phyloP scores from a whole-genome alignment of 2,329 filamentous ascomycete genomes.

The Epichloe baconii region DNA sequence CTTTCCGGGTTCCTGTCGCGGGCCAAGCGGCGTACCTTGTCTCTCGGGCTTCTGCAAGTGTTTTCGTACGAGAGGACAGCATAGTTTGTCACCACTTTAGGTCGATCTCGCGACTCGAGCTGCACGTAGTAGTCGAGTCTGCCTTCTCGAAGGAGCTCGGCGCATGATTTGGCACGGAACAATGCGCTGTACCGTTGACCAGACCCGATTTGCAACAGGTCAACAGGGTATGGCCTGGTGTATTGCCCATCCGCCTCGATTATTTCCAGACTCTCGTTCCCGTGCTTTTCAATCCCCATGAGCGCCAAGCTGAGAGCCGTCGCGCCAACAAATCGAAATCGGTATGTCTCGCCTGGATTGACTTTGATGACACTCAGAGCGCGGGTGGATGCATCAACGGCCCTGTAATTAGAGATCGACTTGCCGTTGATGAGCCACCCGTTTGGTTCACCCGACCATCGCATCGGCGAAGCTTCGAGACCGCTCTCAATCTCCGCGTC shows the following conservation, averaged over 20 bases:
- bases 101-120: constrained; percentile 36
- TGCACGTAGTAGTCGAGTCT: constrained; percentile 31
- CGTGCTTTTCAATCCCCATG: constrained; percentile 14
- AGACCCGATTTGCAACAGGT: not conserved
- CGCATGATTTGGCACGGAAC: constrained; percentile 4
- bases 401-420: not conserved
- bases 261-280: not conserved
- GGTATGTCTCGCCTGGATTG: constrained; percentile 45
- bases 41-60: not conserved
- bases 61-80: constrained; percentile 32
- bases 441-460: constrained; percentile 4
- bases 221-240: not conserved
- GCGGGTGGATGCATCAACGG: not conserved
- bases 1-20: constrained; percentile 1
- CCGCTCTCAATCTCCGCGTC: not conserved
- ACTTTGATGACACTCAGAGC: not conserved
- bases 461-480: not conserved
- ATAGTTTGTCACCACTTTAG: constrained; percentile 30
- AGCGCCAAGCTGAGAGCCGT: constrained; percentile 42
- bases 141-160: constrained; percentile 6
- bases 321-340: constrained; percentile 45
- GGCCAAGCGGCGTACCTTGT: not conserved
- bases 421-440: constrained; percentile 3
- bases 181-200: constrained; percentile 4
- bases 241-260: constrained; percentile 2